A percentile compares a stretch with the other conserved stretches of the same genome.
Evolutionary conservation across 805 yeast species (phyloP).

Genomic region (Candida gorgasii): DNA sequence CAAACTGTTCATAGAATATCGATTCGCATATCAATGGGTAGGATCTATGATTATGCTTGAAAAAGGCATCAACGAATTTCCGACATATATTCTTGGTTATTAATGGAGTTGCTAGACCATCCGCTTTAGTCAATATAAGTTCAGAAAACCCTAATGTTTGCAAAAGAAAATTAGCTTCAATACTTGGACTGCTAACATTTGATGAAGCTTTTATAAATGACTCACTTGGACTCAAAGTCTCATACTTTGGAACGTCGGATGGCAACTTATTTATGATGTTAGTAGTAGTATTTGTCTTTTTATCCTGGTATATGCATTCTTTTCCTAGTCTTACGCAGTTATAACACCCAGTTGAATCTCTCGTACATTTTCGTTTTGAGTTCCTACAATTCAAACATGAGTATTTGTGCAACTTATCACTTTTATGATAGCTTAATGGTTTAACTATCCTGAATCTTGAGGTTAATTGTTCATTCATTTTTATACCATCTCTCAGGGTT

Average conservation of each 20-base stretch:
- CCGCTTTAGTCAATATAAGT: constrained; percentile 14
- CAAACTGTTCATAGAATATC: constrained; percentile 32
- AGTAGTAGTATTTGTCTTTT: background rate
- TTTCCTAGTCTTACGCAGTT: constrained; percentile 1
- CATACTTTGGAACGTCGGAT: constrained; percentile 27
- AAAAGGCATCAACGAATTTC: constrained; percentile 44
- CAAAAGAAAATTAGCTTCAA: constrained; percentile 15
- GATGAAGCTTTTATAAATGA: background rate
- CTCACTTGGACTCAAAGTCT: constrained; percentile 22
- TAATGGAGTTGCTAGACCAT: constrained; percentile 10
- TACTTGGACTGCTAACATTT: constrained; percentile 15
- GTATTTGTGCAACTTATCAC: background rate
- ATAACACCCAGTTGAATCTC: constrained; percentile 10
- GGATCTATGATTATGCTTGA: constrained; percentile 45
- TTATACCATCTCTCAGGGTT: background rate
- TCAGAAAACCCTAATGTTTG: constrained; percentile 19
- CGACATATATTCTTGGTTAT: constrained; percentile 31
- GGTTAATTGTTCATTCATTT: background rate
- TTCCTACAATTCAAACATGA: constrained; percentile 8
- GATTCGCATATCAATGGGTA: constrained; percentile 46
- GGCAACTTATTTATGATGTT: background rate
- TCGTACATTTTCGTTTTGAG: constrained; percentile 9
- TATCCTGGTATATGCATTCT: constrained; percentile 4
- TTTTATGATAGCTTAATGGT: background rate
- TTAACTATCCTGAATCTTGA: constrained; percentile 6